phyloP scores from a whole-genome alignment of 2,329 filamentous ascomycete genomes.

The Neobulgaria alba region DNA sequence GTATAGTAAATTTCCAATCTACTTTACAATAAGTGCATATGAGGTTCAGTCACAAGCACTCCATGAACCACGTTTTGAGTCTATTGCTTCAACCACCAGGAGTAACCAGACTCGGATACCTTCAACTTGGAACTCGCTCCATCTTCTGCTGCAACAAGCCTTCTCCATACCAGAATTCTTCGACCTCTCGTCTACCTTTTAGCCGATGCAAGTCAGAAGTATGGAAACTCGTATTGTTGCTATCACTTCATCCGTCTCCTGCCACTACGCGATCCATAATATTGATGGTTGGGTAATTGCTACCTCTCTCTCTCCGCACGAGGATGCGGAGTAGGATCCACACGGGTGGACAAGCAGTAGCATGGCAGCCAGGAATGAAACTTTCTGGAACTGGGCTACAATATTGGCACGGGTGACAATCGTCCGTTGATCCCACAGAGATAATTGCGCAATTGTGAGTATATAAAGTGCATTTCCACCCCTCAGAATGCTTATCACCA shows the following conservation, averaged over 20 bases:
- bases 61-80: conserved; percentile 14
- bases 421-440: conserved; percentile 8
- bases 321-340: conserved; percentile 10
- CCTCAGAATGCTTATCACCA: conserved; percentile 5
- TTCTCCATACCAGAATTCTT: no score
- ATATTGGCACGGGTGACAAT: conserved; percentile 8
- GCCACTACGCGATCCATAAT: conserved; percentile 9
- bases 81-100: conserved; percentile 6
- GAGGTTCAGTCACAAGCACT: conserved; percentile 18
- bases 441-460: conserved; percentile 2
- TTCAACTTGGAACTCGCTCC: conserved; percentile 6
- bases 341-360: conserved; percentile 7
- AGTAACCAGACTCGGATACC: conserved; percentile 1
- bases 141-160: no score
- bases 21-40: conserved; percentile 15
- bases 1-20: conserved; percentile 18
- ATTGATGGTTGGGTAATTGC: conserved; percentile 14
- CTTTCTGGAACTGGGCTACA: conserved; percentile 1
- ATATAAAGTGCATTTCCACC: conserved; percentile 12
- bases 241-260: conserved; percentile 11
- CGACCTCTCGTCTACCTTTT: conserved; percentile 17
- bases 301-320: conserved; percentile 1
- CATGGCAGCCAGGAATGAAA: conserved; percentile 4
- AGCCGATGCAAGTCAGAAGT: conserved; percentile 13
- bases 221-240: conserved; percentile 16